A percentile compares a stretch with the other conserved stretches of the same genome.
These are phyloP conservation scores for Amanita fuliginea DNA, from an alignment of 768 basidiomycete genomes.

Conservation along the genomic window DNA sequence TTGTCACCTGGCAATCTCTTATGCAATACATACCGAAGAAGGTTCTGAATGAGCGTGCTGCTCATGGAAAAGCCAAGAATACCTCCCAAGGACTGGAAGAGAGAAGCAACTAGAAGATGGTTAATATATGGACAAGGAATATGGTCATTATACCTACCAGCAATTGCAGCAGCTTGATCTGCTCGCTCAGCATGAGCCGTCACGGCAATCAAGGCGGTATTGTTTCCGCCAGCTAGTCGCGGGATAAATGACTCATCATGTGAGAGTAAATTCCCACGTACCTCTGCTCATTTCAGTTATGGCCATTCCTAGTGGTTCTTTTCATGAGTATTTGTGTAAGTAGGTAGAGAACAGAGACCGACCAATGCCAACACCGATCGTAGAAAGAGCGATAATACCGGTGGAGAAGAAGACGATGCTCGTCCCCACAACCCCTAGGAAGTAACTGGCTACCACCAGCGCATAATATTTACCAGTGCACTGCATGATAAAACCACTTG, in stretches of 20 bases:
- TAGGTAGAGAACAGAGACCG: slow-evolving; percentile 6
- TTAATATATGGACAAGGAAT: neutral
- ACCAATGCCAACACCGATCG: slow-evolving; percentile 30
- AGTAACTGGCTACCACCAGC: slow-evolving; percentile 34
- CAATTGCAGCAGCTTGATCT: slow-evolving; percentile 57
- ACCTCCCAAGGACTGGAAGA: slow-evolving; percentile 53
- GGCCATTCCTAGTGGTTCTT: slow-evolving; percentile 25
- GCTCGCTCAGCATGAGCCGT: slow-evolving; percentile 52
- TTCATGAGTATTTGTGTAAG: neutral
- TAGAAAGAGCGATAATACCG: slow-evolving; percentile 25
- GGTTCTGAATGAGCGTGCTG: slow-evolving; percentile 43
- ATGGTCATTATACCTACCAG: slow-evolving; percentile 24
- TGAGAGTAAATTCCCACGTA: slow-evolving; percentile 5
- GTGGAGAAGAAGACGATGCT: slow-evolving; percentile 25
- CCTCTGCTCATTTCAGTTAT: slow-evolving; percentile 30
- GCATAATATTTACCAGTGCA: slow-evolving; percentile 45
- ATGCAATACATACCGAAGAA: slow-evolving; percentile 32
- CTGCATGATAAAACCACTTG: too few species aligned
- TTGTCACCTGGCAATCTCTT: slow-evolving; percentile 30
- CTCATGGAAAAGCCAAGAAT: slow-evolving; percentile 47
- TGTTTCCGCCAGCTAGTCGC: slow-evolving; percentile 24
- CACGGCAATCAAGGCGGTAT: slow-evolving; percentile 46
- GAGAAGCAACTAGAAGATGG: slow-evolving; percentile 38
- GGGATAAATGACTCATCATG: too few species aligned
- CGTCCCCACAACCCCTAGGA: slow-evolving; percentile 26